Evolutionary conservation across 495 filamentous ascomycete species (phyloP).

Genomic region (Aspergillus heteromorphus): DNA sequence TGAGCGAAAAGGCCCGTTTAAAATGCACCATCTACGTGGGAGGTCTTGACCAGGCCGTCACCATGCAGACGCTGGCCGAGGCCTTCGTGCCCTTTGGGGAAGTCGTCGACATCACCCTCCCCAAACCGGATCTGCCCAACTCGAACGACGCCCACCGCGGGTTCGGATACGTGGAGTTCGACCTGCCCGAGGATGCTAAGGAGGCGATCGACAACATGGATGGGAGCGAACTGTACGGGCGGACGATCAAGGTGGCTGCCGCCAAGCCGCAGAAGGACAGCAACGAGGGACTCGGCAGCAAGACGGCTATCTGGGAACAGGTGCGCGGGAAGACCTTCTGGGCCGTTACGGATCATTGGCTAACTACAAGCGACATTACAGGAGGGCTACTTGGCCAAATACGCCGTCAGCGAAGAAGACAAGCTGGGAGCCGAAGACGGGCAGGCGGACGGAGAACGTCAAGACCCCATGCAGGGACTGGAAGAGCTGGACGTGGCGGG

Average conservation of each 20-base stretch:
- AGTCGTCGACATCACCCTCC: constrained; percentile 81
- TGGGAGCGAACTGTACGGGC: constrained; percentile 89
- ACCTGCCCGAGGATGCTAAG: constrained; percentile 75
- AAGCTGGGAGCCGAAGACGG: constrained; percentile 56
- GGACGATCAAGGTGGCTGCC: constrained; percentile 82
- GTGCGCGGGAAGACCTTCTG: constrained; percentile 41
- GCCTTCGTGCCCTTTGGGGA: constrained; percentile 97
- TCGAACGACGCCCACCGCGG: constrained; percentile 75
- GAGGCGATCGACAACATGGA: constrained; percentile 99
- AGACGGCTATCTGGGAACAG: constrained; percentile 98
- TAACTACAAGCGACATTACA: constrained; percentile 36
- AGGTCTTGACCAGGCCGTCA: constrained; percentile 77
- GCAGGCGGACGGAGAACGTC: constrained; percentile 25
- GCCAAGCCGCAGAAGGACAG: constrained; percentile 90
- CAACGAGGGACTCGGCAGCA: constrained; percentile 81
- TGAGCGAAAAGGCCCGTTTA: constrained; percentile 77
- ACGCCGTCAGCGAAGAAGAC: constrained; percentile 88
- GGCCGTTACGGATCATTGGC: background rate
- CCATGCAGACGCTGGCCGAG: constrained; percentile 66
- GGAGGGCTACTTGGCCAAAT: constrained; percentile 90
- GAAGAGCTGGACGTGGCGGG: constrained; percentile 92
- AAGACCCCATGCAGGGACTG: constrained; percentile 93
- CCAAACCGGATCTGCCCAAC: constrained; percentile 71
- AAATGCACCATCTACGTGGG: constrained; percentile 88
- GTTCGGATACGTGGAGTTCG: constrained; percentile 96